Conservation (phyloP, 2,329 filamentous ascomycete genomes). For the Diaporthe vexans region DNA sequence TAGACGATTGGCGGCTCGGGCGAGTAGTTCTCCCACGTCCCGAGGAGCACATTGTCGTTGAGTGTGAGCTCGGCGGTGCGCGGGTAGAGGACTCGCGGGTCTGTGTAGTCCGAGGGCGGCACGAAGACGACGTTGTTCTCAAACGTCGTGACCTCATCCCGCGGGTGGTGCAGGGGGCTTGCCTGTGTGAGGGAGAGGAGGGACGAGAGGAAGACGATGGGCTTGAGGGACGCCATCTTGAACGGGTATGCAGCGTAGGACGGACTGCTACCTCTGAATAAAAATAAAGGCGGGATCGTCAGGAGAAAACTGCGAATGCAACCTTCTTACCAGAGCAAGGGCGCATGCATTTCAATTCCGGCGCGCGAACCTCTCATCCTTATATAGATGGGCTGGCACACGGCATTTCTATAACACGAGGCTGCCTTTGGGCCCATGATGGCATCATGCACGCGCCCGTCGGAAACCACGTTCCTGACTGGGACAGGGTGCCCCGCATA, state of each 20-base stretch:
- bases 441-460: slow-evolving; percentile 19
- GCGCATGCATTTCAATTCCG: neutral
- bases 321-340: slow-evolving; percentile 17
- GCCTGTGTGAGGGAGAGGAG: slow-evolving; percentile 43
- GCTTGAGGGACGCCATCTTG: slow-evolving; percentile 34
- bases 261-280: slow-evolving; percentile 42
- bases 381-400: slow-evolving; percentile 22
- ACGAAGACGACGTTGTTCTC: slow-evolving; percentile 52
- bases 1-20: slow-evolving; percentile 67
- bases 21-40: slow-evolving; percentile 70
- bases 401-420: neutral
- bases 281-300: slow-evolving; percentile 12
- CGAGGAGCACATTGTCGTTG: slow-evolving; percentile 61
- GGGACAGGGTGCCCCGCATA: slow-evolving; percentile 7
- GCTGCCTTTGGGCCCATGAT: slow-evolving; percentile 21
- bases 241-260: slow-evolving; percentile 40
- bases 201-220: slow-evolving; percentile 47
- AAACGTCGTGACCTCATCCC: slow-evolving; percentile 34
- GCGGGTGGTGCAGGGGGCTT: slow-evolving; percentile 30
- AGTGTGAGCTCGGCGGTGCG: slow-evolving; percentile 60
- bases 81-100: slow-evolving; percentile 60
- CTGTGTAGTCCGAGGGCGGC: slow-evolving; percentile 59
- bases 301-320: slow-evolving; percentile 37
- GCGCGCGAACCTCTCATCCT: neutral
- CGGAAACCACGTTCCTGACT: slow-evolving; percentile 23